A percentile compares a stretch with the other conserved stretches of the same genome.
Conservation (phyloP, 495 filamentous ascomycete species). For the Achaetomiella virescens region DNA sequence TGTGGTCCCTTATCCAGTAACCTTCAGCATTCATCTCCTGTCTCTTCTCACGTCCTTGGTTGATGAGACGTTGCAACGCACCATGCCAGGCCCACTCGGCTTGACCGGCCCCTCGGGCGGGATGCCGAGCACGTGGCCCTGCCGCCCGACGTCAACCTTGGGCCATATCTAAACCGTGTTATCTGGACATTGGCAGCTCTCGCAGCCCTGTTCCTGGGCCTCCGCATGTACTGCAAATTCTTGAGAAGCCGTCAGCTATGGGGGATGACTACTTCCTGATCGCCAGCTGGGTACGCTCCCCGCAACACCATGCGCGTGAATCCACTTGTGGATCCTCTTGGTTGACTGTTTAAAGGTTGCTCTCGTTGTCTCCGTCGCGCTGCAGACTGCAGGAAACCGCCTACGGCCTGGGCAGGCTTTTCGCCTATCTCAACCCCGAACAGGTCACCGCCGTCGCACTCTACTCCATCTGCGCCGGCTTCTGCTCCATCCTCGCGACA, state of each 20-base stretch:
- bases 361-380: neutral
- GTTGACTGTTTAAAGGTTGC: neutral
- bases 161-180: constrained; percentile 3
- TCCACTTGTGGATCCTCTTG: neutral
- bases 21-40: too few species aligned
- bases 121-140: neutral
- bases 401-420: constrained; percentile 20
- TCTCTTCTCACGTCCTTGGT: neutral
- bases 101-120: neutral
- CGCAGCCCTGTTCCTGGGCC: constrained; percentile 17
- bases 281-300: constrained; percentile 19
- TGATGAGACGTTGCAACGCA: neutral
- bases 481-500: constrained; percentile 10
- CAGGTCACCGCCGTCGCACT: neutral
- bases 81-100: neutral
- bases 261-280: constrained; percentile 28
- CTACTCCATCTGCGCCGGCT: constrained; percentile 7
- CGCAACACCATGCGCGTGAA: neutral
- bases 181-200: constrained; percentile 9
- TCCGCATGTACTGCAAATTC: constrained; percentile 29
- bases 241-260: constrained; percentile 20
- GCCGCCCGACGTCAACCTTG: neutral
- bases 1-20: too few species aligned
- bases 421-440: neutral
- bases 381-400: constrained; percentile 10